These are phyloP conservation scores for Colletotrichum sp. DNA, from an alignment of 2,329 filamentous ascomycete genomes.

Conservation along the genomic window DNA sequence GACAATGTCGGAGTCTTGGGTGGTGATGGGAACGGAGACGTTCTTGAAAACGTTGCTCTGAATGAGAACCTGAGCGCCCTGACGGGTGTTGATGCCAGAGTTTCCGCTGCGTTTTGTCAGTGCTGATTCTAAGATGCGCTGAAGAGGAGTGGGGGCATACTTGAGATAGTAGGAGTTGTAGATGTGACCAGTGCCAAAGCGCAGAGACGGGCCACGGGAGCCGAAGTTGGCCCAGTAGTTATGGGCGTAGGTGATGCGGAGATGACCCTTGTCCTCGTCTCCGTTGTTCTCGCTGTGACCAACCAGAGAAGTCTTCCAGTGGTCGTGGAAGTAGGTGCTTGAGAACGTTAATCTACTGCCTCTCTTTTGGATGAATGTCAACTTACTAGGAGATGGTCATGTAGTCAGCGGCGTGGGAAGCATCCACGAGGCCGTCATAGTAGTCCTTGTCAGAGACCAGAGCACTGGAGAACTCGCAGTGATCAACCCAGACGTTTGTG, in stretches of 20 bases:
- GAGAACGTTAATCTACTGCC: background rate
- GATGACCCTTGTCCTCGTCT: constrained; percentile 61
- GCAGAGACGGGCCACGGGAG: constrained; percentile 62
- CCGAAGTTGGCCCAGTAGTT: constrained; percentile 67
- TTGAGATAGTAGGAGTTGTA: constrained; percentile 46
- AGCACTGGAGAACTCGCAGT: constrained; percentile 44
- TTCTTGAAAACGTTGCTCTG: constrained; percentile 48
- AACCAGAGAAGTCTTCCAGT: constrained; percentile 67
- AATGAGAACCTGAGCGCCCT: constrained; percentile 57
- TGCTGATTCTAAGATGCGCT: background rate
- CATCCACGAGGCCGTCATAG: constrained; percentile 49
- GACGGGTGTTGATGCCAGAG: constrained; percentile 59
- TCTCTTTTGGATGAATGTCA: too few relatives aligned
- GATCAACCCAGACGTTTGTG: constrained; percentile 54
- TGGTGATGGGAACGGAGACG: constrained; percentile 36
- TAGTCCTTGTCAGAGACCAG: constrained; percentile 44
- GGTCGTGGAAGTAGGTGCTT: constrained; percentile 45
- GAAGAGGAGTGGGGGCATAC: background rate
- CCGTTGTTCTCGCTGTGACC: constrained; percentile 66
- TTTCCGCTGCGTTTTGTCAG: constrained; percentile 27
- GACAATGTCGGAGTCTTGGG: constrained; percentile 10
- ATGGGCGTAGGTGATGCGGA: constrained; percentile 65
- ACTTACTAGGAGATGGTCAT: constrained; percentile 42
- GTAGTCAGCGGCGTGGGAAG: constrained; percentile 48
- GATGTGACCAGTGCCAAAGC: constrained; percentile 66